These are phyloP conservation scores for Tilletia setariae DNA, from an alignment of 1,284 basidiomycete genomes.

Conservation along the genomic window DNA sequence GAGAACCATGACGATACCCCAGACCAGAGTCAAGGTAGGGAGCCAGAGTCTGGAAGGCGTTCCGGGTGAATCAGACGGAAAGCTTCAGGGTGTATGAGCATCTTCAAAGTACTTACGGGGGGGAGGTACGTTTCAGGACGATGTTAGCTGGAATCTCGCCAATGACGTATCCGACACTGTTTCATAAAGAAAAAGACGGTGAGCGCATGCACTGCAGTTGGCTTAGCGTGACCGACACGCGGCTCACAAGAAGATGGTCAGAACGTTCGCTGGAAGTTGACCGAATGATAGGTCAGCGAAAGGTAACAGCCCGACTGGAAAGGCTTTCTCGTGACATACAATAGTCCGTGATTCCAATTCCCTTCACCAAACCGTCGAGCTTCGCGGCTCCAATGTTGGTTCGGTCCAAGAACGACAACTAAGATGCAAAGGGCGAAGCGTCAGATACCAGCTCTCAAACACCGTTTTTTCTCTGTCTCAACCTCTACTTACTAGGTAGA, in stretches of 20 bases:
- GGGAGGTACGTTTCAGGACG: conserved; percentile 62
- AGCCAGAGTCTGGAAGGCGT: conserved; percentile 58
- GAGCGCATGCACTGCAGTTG: background rate
- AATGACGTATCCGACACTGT: conserved; percentile 29
- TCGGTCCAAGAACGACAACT: conserved; percentile 37
- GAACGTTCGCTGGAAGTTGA: no score
- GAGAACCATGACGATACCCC: conserved; percentile 64
- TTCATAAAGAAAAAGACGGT: background rate
- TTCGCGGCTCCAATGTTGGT: conserved; percentile 41
- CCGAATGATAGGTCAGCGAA: no score
- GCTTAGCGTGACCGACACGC: background rate
- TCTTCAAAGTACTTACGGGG: conserved; percentile 46
- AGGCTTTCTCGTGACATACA: no score
- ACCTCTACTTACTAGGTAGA: conserved; percentile 19
- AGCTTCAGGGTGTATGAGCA: background rate
- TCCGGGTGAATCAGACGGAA: background rate
- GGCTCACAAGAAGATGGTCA: conserved; percentile 35
- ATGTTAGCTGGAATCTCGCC: conserved; percentile 38
- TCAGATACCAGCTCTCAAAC: background rate
- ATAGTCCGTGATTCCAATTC: conserved; percentile 36
- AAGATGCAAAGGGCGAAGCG: conserved; percentile 18
- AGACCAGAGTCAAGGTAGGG: conserved; percentile 62
- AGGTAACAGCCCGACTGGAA: no score
- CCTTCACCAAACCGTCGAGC: conserved; percentile 34
- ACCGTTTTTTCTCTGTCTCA: no score